Evolutionary conservation across 148 eudicot species (phyloP).

Genomic region (Chenopodium quinoa): DNA sequence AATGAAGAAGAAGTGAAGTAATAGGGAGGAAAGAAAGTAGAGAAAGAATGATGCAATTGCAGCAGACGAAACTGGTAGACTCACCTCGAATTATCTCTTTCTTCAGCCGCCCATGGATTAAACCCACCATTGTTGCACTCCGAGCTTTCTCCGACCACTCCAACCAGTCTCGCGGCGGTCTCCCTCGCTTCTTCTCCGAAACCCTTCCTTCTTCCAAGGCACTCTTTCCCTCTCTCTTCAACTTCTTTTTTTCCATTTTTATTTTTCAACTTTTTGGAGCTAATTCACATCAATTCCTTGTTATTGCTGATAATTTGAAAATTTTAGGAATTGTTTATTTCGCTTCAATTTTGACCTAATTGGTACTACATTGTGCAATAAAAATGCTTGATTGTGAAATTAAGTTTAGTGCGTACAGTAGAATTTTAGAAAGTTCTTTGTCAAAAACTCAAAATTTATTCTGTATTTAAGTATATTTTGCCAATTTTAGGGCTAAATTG

Average conservation of each 20-base stretch:
- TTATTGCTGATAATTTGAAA: neutral
- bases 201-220: conserved; percentile 73
- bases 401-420: neutral
- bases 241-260: too few relatives aligned
- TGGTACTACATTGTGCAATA: neutral
- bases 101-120: conserved; percentile 16
- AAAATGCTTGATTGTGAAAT: neutral
- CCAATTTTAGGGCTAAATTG: too few relatives aligned
- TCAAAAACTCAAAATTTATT: too few relatives aligned
- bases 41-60: neutral
- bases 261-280: neutral
- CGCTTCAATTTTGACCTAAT: neutral
- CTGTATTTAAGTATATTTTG: neutral
- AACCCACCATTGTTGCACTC: conserved; percentile 14
- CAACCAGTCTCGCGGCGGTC: conserved; percentile 88
- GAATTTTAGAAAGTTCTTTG: too few relatives aligned
- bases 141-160: conserved; percentile 43
- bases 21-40: too few relatives aligned
- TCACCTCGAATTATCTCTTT: neutral
- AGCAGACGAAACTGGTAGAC: neutral
- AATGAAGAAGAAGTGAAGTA: too few relatives aligned
- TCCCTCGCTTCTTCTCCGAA: conserved; percentile 87
- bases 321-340: neutral
- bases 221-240: conserved; percentile 13
- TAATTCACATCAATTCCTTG: neutral